These are phyloP conservation scores for Lanmaoa pseudosensibilis DNA, from an alignment of 768 basidiomycete genomes.

Conservation along the genomic window DNA sequence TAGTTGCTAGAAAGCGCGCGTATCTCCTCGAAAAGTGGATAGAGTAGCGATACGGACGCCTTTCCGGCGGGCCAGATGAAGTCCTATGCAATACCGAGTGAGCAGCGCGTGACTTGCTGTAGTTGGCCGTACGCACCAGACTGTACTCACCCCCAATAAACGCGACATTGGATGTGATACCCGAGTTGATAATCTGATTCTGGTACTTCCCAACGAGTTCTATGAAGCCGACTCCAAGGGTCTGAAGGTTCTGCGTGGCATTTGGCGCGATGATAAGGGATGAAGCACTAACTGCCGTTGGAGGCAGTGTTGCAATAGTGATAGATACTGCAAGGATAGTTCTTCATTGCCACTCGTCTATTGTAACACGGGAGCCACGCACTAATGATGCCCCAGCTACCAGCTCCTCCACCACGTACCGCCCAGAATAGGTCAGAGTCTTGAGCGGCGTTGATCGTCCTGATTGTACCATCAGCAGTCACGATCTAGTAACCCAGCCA, in stretches of 20 bases:
- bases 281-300: slow-evolving; percentile 6
- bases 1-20: too few relatives aligned
- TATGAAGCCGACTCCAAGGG: slow-evolving; percentile 14
- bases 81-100: background rate
- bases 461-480: slow-evolving; percentile 39
- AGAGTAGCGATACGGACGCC: too few relatives aligned
- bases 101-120: background rate
- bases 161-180: slow-evolving; percentile 4
- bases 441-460: slow-evolving; percentile 40
- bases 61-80: slow-evolving; percentile 4
- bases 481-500: slow-evolving; percentile 30
- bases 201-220: slow-evolving; percentile 19
- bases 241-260: slow-evolving; percentile 8
- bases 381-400: slow-evolving; percentile 48
- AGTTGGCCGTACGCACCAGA: slow-evolving; percentile 1
- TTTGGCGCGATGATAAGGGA: slow-evolving; percentile 12
- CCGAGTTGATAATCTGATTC: slow-evolving; percentile 10
- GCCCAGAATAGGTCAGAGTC: slow-evolving; percentile 55
- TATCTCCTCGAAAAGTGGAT: too few relatives aligned
- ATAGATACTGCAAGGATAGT: slow-evolving; percentile 6
- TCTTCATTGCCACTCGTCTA: background rate
- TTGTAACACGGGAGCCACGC: background rate
- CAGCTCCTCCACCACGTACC: slow-evolving; percentile 50
- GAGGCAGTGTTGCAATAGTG: slow-evolving; percentile 17
- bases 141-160: background rate